These are phyloP conservation scores for Butyriboletus loyo DNA, from an alignment of 768 basidiomycete species.

Conservation along the genomic window DNA sequence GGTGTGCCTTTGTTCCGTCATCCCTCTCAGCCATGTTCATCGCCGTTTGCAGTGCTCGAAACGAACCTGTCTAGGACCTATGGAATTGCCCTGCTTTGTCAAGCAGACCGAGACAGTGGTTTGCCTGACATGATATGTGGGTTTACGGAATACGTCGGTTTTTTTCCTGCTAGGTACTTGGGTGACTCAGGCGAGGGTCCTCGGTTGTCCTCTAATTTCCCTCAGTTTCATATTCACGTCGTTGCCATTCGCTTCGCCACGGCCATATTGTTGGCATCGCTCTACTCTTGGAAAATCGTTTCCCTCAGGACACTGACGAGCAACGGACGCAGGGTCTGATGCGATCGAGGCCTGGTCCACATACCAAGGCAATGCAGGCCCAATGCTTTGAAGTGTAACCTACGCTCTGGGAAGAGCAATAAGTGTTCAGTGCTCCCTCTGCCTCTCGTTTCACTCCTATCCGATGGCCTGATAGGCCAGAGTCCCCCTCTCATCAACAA, in stretches of 20 bases:
- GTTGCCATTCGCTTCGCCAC: constrained; percentile 92
- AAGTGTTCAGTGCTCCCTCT: constrained; percentile 60
- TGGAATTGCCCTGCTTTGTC: too few species aligned
- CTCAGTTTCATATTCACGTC: constrained; percentile 97
- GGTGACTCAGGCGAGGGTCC: too few species aligned
- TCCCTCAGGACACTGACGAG: constrained; percentile 89
- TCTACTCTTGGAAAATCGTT: constrained; percentile 94
- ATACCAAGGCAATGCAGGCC: constrained; percentile 91
- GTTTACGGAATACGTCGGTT: too few species aligned
- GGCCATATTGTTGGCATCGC: constrained; percentile 98
- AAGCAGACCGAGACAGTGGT: too few species aligned
- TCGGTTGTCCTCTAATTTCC: constrained; percentile 95
- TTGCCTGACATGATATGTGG: too few species aligned
- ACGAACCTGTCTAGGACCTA: too few species aligned
- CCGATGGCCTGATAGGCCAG: constrained; percentile 47
- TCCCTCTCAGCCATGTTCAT: too few species aligned
- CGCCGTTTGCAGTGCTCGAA: too few species aligned
- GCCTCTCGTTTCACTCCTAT: constrained; percentile 73
- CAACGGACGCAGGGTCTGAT: constrained; percentile 82
- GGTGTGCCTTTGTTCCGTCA: too few species aligned
- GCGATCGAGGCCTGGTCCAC: constrained; percentile 95
- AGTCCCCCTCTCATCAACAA: constrained; percentile 56
- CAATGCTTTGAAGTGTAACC: constrained; percentile 73
- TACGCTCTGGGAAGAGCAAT: constrained; percentile 45
- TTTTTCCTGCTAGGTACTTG: too few species aligned